phyloP scores from a whole-genome alignment of 306 rosid species.

The Urtica urens region DNA sequence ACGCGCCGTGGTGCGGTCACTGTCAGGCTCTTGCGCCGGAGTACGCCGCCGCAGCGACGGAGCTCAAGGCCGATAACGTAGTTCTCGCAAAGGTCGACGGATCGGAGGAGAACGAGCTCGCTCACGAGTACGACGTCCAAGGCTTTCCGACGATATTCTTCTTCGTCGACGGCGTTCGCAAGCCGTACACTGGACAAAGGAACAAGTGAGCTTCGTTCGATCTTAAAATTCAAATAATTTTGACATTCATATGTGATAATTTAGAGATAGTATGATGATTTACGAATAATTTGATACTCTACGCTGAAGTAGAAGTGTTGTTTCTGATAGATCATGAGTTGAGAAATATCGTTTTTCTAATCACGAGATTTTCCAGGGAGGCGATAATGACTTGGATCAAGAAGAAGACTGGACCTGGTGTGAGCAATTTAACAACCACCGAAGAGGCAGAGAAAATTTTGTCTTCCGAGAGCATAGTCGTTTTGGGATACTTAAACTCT shows the following conservation, averaged over 20 bases:
- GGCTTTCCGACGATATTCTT: constrained; percentile 75
- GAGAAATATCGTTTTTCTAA: neutral
- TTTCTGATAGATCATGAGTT: neutral
- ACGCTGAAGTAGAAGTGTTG: neutral
- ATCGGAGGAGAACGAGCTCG: constrained; percentile 68
- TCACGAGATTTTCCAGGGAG: constrained; percentile 33
- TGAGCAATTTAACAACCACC: constrained; percentile 59
- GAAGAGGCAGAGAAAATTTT: constrained; percentile 65
- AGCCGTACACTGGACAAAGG: constrained; percentile 66
- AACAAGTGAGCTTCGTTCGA: constrained; percentile 53
- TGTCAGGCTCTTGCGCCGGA: constrained; percentile 93
- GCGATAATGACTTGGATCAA: constrained; percentile 82
- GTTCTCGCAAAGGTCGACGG: constrained; percentile 80
- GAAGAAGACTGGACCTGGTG: constrained; percentile 93
- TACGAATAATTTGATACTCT: neutral
- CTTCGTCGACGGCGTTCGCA: constrained; percentile 69
- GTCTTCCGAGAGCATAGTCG: constrained; percentile 61
- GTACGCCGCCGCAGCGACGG: constrained; percentile 86
- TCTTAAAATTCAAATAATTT: constrained; percentile 1
- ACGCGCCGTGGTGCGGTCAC: constrained; percentile 99
- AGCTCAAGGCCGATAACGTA: constrained; percentile 56
- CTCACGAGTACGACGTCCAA: constrained; percentile 70
- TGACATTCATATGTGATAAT: neutral
- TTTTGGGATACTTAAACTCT: constrained; percentile 80
- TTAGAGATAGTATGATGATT: neutral